phyloP scores from a whole-genome alignment of 176 grass and related monocot genomes.

The Musa schizocarpa region DNA sequence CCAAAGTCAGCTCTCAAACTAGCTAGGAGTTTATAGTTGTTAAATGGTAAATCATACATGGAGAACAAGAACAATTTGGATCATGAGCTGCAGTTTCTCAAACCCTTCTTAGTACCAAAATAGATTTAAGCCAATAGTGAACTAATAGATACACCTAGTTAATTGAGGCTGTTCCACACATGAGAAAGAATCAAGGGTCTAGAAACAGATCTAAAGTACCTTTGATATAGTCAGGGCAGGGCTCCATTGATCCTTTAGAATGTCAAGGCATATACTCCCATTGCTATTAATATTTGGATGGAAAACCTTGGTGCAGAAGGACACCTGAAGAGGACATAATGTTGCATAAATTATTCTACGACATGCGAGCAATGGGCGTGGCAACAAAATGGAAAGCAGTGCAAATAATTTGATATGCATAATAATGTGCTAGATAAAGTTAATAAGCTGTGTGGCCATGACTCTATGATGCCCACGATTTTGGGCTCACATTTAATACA shows the following conservation, averaged over 20 bases:
- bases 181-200: not conserved
- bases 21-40: not conserved
- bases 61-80: too few relatives aligned
- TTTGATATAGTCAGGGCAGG: not conserved
- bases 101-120: not conserved
- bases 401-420: not conserved
- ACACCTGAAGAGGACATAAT: not conserved
- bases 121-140: not conserved
- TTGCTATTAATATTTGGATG: not conserved
- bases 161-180: not conserved
- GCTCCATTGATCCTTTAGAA: not conserved
- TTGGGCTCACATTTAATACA: not conserved
- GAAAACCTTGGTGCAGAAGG: not conserved
- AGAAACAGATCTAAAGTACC: not conserved
- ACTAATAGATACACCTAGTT: not conserved
- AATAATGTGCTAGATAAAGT: not conserved
- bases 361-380: not conserved
- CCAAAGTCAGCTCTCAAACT: too few relatives aligned
- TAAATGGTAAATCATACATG: not conserved
- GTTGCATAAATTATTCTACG: not conserved
- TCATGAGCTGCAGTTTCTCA: too few relatives aligned
- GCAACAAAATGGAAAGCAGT: not conserved
- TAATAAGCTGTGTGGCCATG: not conserved
- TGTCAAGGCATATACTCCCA: not conserved
- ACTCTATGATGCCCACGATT: not conserved